phyloP scores from a whole-genome alignment of 331 rosid genomes.

The Pyracantha coccinea region DNA sequence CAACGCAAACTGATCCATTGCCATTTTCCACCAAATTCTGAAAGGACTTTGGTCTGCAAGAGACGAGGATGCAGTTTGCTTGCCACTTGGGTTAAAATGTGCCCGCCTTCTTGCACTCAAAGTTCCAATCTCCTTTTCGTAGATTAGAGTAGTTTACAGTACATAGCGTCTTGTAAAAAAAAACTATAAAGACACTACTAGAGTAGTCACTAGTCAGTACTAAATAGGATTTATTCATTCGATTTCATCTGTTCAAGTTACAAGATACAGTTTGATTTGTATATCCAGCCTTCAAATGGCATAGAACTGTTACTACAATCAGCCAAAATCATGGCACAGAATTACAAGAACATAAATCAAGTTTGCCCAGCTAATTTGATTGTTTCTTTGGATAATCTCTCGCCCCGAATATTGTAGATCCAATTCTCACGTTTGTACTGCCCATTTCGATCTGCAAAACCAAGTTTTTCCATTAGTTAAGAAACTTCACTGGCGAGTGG shows the following conservation, averaged over 20 bases:
- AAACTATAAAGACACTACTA: too few relatives aligned
- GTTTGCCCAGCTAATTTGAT: slow-evolving; percentile 6
- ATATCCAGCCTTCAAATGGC: background rate
- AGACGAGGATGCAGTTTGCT: too few relatives aligned
- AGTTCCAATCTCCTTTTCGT: too few relatives aligned
- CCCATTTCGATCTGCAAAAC: slow-evolving; percentile 84
- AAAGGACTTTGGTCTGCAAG: too few relatives aligned
- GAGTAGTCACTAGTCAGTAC: too few relatives aligned
- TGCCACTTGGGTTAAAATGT: too few relatives aligned
- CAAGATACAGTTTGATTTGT: slow-evolving; percentile 1
- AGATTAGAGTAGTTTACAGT: too few relatives aligned
- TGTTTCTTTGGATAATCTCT: slow-evolving; percentile 70
- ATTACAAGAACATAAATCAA: background rate
- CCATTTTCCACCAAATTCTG: background rate
- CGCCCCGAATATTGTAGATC: slow-evolving; percentile 82
- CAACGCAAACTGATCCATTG: background rate
- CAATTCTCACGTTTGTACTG: slow-evolving; percentile 83
- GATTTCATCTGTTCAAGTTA: slow-evolving; percentile 4
- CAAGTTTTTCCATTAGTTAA: background rate
- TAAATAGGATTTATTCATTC: too few relatives aligned
- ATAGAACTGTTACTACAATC: background rate
- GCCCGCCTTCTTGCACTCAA: too few relatives aligned
- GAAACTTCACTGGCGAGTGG: background rate
- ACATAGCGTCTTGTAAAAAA: too few relatives aligned
- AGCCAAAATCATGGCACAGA: background rate